These are phyloP conservation scores for Artemisia argyi DNA, from an alignment of 129 eudicot genomes.

Conservation along the genomic window DNA sequence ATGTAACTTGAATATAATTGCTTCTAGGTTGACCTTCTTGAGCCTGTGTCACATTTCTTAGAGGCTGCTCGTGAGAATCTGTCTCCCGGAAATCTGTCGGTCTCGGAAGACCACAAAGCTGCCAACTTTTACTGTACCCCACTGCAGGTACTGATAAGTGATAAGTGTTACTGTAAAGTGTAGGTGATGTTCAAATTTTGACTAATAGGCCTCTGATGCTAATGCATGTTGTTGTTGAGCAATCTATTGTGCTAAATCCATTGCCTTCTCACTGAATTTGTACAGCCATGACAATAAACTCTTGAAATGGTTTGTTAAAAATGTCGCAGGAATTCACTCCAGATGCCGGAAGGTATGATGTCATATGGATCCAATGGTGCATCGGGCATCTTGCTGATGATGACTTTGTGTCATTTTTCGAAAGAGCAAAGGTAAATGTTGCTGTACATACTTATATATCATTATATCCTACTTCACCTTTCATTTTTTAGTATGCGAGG, in stretches of 20 bases:
- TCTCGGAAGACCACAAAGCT: slow-evolving; percentile 66
- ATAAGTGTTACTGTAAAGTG: not conserved
- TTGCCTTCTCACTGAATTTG: not conserved
- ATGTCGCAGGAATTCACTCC: slow-evolving; percentile 83
- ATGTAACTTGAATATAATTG: slow-evolving; percentile 15
- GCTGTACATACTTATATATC: not conserved
- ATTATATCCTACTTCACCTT: slow-evolving; percentile 1
- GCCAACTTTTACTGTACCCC: slow-evolving; percentile 82
- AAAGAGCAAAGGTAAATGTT: slow-evolving; percentile 78
- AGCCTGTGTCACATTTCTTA: slow-evolving; percentile 95
- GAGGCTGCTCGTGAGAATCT: slow-evolving; percentile 80
- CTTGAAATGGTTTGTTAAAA: not conserved
- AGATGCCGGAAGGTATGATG: slow-evolving; percentile 76
- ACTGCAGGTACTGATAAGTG: slow-evolving; percentile 60
- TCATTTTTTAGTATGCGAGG: slow-evolving; percentile 6
- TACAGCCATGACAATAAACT: not conserved
- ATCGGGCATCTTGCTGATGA: slow-evolving; percentile 99
- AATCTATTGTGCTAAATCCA: not conserved
- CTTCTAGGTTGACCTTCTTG: slow-evolving; percentile 91
- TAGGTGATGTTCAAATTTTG: not conserved
- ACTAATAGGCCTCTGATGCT: not conserved
- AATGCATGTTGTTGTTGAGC: not conserved
- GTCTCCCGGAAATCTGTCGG: slow-evolving; percentile 60
- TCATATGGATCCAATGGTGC: slow-evolving; percentile 99
- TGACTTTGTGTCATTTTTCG: slow-evolving; percentile 78